These are phyloP conservation scores for Teratosphaeriaceae sp. DNA, from an alignment of 2,329 filamentous ascomycete species.

Conservation along the genomic window DNA sequence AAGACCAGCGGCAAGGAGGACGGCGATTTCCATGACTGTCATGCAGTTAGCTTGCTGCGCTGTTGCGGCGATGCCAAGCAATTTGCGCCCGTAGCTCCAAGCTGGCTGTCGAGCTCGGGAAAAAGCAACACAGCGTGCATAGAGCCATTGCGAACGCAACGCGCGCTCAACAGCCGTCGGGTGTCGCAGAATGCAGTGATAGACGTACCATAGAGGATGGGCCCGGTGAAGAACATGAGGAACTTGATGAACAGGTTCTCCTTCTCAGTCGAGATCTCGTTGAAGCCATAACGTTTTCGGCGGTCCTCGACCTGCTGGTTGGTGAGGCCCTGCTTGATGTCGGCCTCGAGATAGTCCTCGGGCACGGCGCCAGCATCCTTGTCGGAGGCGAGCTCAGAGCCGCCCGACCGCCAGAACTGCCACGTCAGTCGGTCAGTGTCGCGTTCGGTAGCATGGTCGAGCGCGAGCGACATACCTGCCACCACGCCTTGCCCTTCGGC, in stretches of 20 bases:
- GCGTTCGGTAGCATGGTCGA: neutral
- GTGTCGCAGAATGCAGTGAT: constrained; percentile 3
- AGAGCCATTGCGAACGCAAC: constrained; percentile 18
- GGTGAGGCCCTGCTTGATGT: constrained; percentile 59
- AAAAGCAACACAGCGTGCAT: constrained; percentile 14
- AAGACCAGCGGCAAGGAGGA: constrained; percentile 65
- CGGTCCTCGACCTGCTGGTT: constrained; percentile 54
- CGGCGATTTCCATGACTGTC: constrained; percentile 69
- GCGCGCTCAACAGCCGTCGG: constrained; percentile 5
- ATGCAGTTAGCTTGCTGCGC: constrained; percentile 17
- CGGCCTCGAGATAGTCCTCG: constrained; percentile 63
- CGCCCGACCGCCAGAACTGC: constrained; percentile 47
- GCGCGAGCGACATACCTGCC: constrained; percentile 9
- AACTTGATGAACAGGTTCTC: constrained; percentile 70
- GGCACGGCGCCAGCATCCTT: constrained; percentile 42
- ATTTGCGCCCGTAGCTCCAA: constrained; percentile 18
- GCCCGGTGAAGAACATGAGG: constrained; percentile 67
- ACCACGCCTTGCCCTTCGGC: constrained; percentile 45
- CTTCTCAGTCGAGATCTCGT: constrained; percentile 68
- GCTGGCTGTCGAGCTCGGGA: constrained; percentile 9
- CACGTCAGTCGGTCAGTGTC: constrained; percentile 10
- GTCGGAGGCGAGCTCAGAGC: constrained; percentile 24
- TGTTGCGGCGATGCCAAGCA: constrained; percentile 14
- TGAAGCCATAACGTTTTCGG: constrained; percentile 61
- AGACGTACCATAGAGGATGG: constrained; percentile 66